Percentiles rank a stretch among this genome's conserved stretches.
These are phyloP conservation scores for Talaromyces adpressus DNA, from an alignment of 495 filamentous ascomycete species.

Conservation along the genomic window DNA sequence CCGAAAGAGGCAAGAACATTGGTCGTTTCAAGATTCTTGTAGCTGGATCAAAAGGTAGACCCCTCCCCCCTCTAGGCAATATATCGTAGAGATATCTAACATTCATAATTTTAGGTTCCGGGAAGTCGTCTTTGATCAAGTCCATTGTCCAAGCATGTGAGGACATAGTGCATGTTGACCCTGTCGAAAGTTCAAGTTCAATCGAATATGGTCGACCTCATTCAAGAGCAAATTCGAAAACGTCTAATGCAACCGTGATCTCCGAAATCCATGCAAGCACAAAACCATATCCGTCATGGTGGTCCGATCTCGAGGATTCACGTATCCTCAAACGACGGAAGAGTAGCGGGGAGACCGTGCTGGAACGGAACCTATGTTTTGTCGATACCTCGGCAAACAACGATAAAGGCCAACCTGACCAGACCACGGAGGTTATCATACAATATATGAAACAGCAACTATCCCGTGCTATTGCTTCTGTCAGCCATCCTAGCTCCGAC, in stretches of 20 bases:
- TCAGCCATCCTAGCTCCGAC: slow-evolving; percentile 60
- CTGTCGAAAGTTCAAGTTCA: slow-evolving; percentile 42
- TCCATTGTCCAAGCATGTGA: slow-evolving; percentile 92
- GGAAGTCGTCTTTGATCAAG: slow-evolving; percentile 89
- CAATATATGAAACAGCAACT: slow-evolving; percentile 74
- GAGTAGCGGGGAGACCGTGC: slow-evolving; percentile 70
- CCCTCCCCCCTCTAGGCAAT: background rate
- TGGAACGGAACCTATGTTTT: slow-evolving; percentile 93
- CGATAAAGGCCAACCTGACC: slow-evolving; percentile 55
- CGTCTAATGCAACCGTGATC: slow-evolving; percentile 35
- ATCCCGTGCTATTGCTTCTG: slow-evolving; percentile 52
- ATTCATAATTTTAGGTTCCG: slow-evolving; percentile 38
- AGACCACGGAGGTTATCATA: slow-evolving; percentile 56
- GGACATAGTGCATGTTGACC: slow-evolving; percentile 94
- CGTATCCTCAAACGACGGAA: slow-evolving; percentile 64
- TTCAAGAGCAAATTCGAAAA: slow-evolving; percentile 21
- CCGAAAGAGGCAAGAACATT: slow-evolving; percentile 73
- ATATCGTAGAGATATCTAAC: background rate
- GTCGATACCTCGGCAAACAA: slow-evolving; percentile 71
- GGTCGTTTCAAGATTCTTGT: slow-evolving; percentile 83
- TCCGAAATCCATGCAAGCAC: slow-evolving; percentile 90
- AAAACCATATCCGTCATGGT: slow-evolving; percentile 87
- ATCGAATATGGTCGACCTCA: slow-evolving; percentile 18
- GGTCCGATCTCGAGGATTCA: slow-evolving; percentile 80
- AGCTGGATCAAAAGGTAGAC: slow-evolving; percentile 73